phyloP scores from a whole-genome alignment of 352 stramenopile genomes.

The Pythium folliculosum region DNA sequence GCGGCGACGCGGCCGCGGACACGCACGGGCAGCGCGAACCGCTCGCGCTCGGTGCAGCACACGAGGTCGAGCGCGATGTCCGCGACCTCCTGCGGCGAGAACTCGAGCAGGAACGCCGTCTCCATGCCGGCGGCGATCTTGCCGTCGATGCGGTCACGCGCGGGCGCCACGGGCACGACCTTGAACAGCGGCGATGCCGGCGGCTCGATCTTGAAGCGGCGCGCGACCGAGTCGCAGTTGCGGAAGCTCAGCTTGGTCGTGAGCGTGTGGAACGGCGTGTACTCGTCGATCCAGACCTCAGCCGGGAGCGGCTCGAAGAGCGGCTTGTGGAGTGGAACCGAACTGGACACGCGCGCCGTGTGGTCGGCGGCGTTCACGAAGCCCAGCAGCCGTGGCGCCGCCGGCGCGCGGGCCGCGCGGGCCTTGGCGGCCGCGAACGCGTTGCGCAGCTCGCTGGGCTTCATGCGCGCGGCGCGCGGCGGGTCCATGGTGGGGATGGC shows the following conservation, averaged over 20 bases:
- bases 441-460: slow-evolving; percentile 67
- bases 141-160: slow-evolving; percentile 46
- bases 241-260: slow-evolving; percentile 88
- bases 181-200: slow-evolving; percentile 88
- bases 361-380: slow-evolving; percentile 80
- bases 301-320: slow-evolving; percentile 86
- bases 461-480: slow-evolving; percentile 26
- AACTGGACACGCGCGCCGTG: slow-evolving; percentile 54
- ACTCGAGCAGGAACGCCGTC: slow-evolving; percentile 89
- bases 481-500: slow-evolving; percentile 2
- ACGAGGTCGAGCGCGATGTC: slow-evolving; percentile 91
- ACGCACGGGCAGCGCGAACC: slow-evolving; percentile 91
- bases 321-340: slow-evolving; percentile 81
- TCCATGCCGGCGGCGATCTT: slow-evolving; percentile 95
- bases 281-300: slow-evolving; percentile 92
- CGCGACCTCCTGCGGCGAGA: slow-evolving; percentile 87
- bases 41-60: slow-evolving; percentile 93
- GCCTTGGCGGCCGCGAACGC: slow-evolving; percentile 63
- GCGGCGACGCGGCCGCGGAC: slow-evolving; percentile 80
- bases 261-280: slow-evolving; percentile 86
- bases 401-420: slow-evolving; percentile 38
- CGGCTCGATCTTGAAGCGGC: slow-evolving; percentile 88
- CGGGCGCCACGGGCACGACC: slow-evolving; percentile 38
- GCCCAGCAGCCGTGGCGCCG: slow-evolving; percentile 47
- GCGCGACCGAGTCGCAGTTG: slow-evolving; percentile 91